Conservation (phyloP, 768 basidiomycete species). For the Pulveroboletus sp. region DNA sequence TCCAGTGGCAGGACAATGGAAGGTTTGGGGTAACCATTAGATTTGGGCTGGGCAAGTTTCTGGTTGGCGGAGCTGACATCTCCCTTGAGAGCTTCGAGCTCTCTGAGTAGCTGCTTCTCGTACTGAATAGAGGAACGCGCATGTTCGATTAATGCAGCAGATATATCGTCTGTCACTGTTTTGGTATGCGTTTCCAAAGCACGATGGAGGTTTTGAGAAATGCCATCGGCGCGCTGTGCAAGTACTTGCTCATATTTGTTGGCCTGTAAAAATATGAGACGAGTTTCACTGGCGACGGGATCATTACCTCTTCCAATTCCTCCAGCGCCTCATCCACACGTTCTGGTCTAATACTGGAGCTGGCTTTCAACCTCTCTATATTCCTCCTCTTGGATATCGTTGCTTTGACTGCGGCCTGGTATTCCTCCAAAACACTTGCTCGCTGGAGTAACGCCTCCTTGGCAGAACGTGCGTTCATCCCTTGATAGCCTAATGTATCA, state of each 20-base stretch:
- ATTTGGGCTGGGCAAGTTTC: conserved; percentile 46
- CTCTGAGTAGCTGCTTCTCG: conserved; percentile 83
- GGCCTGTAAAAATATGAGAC: conserved; percentile 51
- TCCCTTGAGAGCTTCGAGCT: conserved; percentile 78
- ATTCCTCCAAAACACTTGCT: conserved; percentile 89
- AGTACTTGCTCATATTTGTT: conserved; percentile 86
- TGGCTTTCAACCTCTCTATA: conserved; percentile 86
- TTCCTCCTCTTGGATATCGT: conserved; percentile 91
- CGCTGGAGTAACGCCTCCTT: conserved; percentile 93
- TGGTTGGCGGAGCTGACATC: conserved; percentile 72
- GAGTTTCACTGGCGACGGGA: not conserved
- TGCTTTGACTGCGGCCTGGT: conserved; percentile 88
- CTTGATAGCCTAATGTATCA: conserved; percentile 96
- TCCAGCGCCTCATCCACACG: conserved; percentile 89
- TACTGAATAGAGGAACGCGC: conserved; percentile 90
- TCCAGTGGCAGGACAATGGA: conserved; percentile 61
- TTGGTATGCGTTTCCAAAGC: conserved; percentile 83
- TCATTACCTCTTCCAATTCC: conserved; percentile 83
- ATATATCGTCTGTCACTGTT: conserved; percentile 88
- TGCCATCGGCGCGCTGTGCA: conserved; percentile 83
- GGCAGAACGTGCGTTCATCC: conserved; percentile 93
- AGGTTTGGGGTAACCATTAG: conserved; percentile 59
- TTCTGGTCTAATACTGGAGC: conserved; percentile 80
- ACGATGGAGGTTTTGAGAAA: conserved; percentile 89
- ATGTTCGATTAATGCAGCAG: conserved; percentile 87